Evolutionary conservation across 768 basidiomycete species (phyloP).

Genomic region (Rhizopogon vulgaris): DNA sequence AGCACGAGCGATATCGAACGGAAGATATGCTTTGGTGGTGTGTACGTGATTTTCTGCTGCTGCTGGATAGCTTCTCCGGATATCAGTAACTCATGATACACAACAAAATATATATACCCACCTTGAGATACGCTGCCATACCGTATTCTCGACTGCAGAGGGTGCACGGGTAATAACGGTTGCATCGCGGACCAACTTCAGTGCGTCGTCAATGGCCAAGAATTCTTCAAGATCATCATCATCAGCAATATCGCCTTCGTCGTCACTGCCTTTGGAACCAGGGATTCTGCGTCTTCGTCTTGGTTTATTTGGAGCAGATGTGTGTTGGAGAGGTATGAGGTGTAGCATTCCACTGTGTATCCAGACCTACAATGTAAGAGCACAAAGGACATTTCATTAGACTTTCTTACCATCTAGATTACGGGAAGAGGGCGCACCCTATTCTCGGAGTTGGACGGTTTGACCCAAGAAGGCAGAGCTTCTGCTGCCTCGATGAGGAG

Average conservation of each 20-base stretch:
- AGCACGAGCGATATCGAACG: conserved; percentile 71
- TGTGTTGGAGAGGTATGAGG: conserved; percentile 74
- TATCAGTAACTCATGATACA: background rate
- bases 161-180: conserved; percentile 54
- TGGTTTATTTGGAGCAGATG: conserved; percentile 60
- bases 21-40: conserved; percentile 70
- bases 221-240: conserved; percentile 45
- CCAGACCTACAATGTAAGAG: conserved; percentile 70
- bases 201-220: conserved; percentile 55
- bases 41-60: conserved; percentile 67
- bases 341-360: conserved; percentile 79
- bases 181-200: conserved; percentile 53
- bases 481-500: conserved; percentile 95
- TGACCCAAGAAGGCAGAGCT: conserved; percentile 82
- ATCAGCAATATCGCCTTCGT: conserved; percentile 36
- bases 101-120: conserved; percentile 24
- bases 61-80: conserved; percentile 57
- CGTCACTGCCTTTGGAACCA: conserved; percentile 40
- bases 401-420: conserved; percentile 24
- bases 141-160: conserved; percentile 49
- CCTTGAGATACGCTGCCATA: conserved; percentile 70
- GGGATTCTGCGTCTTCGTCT: conserved; percentile 40
- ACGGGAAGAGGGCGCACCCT: conserved; percentile 58
- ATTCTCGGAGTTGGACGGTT: conserved; percentile 86
- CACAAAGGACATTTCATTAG: conserved; percentile 22